Evolutionary conservation across 345 rosid genomes (phyloP).

Genomic region (Salix purpurea): DNA sequence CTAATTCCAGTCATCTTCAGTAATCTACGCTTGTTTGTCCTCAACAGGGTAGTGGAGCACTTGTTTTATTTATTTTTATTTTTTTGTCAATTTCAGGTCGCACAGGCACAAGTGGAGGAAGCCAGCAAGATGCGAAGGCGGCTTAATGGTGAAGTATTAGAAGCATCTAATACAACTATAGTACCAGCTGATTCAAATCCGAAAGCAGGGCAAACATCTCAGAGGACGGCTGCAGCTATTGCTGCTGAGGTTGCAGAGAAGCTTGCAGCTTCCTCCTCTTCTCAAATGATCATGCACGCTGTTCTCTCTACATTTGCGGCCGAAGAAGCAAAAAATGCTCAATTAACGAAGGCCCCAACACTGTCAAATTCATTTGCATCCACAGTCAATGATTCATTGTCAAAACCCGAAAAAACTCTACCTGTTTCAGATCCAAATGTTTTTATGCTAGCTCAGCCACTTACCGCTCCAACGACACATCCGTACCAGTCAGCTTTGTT

Average conservation of each 20-base stretch:
- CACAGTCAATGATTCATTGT: slow-evolving; percentile 18
- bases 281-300: slow-evolving; percentile 89
- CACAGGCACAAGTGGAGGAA: slow-evolving; percentile 72
- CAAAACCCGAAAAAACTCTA: slow-evolving; percentile 42
- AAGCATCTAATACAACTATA: slow-evolving; percentile 27
- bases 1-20: neutral
- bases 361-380: slow-evolving; percentile 25
- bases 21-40: neutral
- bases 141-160: slow-evolving; percentile 48
- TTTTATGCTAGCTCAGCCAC: slow-evolving; percentile 39
- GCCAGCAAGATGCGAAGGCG: slow-evolving; percentile 60
- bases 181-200: slow-evolving; percentile 28
- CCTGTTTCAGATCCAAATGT: slow-evolving; percentile 41
- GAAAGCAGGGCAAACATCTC: slow-evolving; percentile 49
- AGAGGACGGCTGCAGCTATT: slow-evolving; percentile 73
- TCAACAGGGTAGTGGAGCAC: neutral
- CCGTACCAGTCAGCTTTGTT: slow-evolving; percentile 39
- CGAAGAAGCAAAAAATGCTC: slow-evolving; percentile 72
- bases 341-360: slow-evolving; percentile 31
- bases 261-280: slow-evolving; percentile 81
- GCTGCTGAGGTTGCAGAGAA: slow-evolving; percentile 97
- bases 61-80: neutral
- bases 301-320: slow-evolving; percentile 91
- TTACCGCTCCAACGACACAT: slow-evolving; percentile 34
- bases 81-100: slow-evolving; percentile 49